Evolutionary conservation across 2,329 filamentous ascomycete genomes (phyloP).

Genomic region (Colletotrichum trifolii): DNA sequence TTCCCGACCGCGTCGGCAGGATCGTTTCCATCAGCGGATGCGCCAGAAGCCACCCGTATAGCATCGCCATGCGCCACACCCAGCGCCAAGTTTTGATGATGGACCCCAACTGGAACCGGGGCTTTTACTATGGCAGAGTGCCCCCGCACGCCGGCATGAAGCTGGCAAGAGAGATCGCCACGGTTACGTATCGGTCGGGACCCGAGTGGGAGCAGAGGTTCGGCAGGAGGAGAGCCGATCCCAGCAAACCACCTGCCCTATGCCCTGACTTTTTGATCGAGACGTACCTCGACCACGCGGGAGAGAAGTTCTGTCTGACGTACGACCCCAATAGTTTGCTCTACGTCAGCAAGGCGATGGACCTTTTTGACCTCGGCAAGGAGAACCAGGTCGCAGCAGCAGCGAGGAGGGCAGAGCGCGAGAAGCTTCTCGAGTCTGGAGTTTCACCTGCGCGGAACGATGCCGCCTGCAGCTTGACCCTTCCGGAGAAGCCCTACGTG

Average conservation of each 20-base stretch:
- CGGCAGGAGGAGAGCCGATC: constrained; percentile 85
- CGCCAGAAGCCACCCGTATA: constrained; percentile 94
- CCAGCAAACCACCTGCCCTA: constrained; percentile 87
- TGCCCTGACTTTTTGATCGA: constrained; percentile 98
- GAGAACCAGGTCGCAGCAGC: constrained; percentile 74
- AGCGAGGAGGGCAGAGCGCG: constrained; percentile 70
- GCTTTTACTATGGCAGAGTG: constrained; percentile 89
- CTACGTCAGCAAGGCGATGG: constrained; percentile 99
- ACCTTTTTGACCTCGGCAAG: constrained; percentile 90
- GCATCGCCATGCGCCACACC: constrained; percentile 97
- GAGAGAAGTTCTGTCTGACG: constrained; percentile 97
- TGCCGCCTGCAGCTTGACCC: constrained; percentile 78
- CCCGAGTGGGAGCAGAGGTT: constrained; percentile 98
- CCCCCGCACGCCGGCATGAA: constrained; percentile 98
- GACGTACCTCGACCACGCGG: constrained; percentile 97
- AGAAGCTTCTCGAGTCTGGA: constrained; percentile 65
- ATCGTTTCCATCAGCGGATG: constrained; percentile 94
- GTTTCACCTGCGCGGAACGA: constrained; percentile 50
- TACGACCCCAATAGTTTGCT: constrained; percentile 96
- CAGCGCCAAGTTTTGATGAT: constrained; percentile 99
- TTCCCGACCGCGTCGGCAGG: constrained; percentile 82
- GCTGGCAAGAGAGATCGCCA: constrained; percentile 95
- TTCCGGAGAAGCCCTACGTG: constrained; percentile 86
- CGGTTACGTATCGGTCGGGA: constrained; percentile 94
- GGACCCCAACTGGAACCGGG: constrained; percentile 96